phyloP scores from a whole-genome alignment of 305 asterid species.

The Rubia peregrina region DNA sequence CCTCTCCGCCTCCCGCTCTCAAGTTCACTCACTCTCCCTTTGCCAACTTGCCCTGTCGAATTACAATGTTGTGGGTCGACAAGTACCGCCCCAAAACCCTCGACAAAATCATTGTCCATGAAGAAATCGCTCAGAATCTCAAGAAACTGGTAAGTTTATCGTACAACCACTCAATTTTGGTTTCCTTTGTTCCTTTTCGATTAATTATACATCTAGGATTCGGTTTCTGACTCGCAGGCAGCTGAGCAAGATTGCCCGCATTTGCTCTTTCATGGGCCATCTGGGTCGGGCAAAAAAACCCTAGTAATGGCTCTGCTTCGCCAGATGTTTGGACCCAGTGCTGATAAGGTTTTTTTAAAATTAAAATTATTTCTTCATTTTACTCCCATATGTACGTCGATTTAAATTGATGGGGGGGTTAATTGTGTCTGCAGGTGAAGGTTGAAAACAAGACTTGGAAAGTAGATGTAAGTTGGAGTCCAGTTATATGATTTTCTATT shows the following conservation, averaged over 20 bases:
- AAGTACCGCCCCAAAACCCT: conserved; percentile 93
- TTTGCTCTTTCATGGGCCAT: conserved; percentile 90
- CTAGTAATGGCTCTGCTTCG: conserved; percentile 94
- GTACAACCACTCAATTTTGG: neutral
- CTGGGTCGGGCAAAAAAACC: conserved; percentile 97
- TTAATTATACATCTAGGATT: neutral
- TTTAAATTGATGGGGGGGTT: conserved; percentile 16
- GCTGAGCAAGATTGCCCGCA: conserved; percentile 95
- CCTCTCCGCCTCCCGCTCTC: neutral
- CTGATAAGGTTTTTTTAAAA: conserved; percentile 56
- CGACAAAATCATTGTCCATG: conserved; percentile 73
- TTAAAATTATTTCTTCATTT: neutral
- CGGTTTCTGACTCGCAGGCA: conserved; percentile 32
- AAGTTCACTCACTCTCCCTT: neutral
- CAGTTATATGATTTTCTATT: conserved; percentile 7
- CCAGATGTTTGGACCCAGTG: conserved; percentile 83
- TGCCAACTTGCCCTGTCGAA: neutral
- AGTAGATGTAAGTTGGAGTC: conserved; percentile 60
- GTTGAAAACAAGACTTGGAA: conserved; percentile 91
- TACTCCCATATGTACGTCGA: neutral
- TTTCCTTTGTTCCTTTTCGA: neutral
- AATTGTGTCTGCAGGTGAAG: conserved; percentile 56
- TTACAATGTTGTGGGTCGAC: conserved; percentile 91
- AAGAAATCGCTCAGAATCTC: conserved; percentile 84
- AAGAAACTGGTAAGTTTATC: conserved; percentile 51